phyloP scores from a whole-genome alignment of 345 rosid species.

The Murraya paniculata region DNA sequence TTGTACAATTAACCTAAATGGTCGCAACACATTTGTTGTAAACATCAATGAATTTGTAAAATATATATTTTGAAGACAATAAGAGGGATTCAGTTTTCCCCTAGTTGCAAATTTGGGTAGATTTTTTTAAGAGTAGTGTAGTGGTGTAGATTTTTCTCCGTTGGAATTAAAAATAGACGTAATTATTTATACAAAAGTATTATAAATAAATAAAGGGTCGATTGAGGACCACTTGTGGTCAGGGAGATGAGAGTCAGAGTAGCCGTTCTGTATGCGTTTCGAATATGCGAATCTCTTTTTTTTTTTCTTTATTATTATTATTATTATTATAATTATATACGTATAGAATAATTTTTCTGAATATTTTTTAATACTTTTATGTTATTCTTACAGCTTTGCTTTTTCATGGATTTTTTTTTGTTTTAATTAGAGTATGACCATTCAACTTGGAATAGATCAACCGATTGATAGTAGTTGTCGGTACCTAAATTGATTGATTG shows the following conservation, averaged over 20 bases:
- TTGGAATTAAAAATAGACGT: too few relatives aligned
- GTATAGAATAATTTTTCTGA: neutral
- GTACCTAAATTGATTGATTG: neutral
- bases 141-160: too few relatives aligned
- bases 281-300: neutral
- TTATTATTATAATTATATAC: neutral
- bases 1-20: too few relatives aligned
- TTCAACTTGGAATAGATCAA: conserved; percentile 2
- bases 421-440: neutral
- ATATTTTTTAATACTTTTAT: neutral
- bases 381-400: neutral
- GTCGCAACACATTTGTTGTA: too few relatives aligned
- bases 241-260: neutral
- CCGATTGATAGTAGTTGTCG: neutral
- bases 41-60: too few relatives aligned
- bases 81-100: too few relatives aligned
- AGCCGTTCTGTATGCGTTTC: neutral
- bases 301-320: neutral
- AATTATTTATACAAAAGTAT: too few relatives aligned
- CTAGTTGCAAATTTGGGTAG: too few relatives aligned
- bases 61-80: too few relatives aligned
- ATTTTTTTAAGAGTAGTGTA: too few relatives aligned
- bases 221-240: neutral
- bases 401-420: neutral
- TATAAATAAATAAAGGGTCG: too few relatives aligned